phyloP scores from a whole-genome alignment of 139 green algal species.

The Deuterostichococcus epilithicus region DNA sequence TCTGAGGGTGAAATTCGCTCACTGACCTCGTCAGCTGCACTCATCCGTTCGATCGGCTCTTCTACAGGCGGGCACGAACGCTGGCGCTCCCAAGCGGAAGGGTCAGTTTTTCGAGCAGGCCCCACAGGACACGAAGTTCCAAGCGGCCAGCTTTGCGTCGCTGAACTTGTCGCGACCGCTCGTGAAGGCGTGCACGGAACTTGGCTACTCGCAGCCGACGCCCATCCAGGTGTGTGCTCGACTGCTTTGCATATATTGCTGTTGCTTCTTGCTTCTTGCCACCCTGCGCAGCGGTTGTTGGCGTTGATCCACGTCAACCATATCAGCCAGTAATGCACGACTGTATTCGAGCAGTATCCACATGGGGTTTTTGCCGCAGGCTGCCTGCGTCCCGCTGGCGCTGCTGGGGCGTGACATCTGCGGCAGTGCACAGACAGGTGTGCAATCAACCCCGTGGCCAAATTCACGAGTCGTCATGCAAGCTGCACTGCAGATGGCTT shows the following conservation, averaged over 20 bases:
- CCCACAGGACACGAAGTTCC: constrained; percentile 62
- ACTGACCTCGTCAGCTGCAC: neutral
- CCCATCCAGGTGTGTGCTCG: constrained; percentile 81
- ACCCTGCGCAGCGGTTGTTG: too few species aligned
- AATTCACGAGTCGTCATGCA: too few species aligned
- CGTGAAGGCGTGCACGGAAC: constrained; percentile 67
- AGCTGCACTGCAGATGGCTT: too few species aligned
- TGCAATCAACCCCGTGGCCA: too few species aligned
- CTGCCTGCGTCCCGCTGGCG: constrained; percentile 89
- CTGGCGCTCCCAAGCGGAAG: neutral
- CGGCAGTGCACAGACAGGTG: constrained; percentile 85
- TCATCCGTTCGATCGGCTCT: neutral
- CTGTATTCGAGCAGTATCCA: too few species aligned
- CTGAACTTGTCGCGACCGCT: constrained; percentile 89
- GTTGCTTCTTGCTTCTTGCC: too few species aligned
- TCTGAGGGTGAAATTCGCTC: neutral
- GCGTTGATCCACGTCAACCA: too few species aligned
- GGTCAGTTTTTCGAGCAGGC: constrained; percentile 54
- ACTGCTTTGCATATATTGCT: too few species aligned
- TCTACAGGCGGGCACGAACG: too few species aligned
- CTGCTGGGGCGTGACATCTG: constrained; percentile 92
- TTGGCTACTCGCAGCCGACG: constrained; percentile 90
- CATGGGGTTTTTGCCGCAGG: too few species aligned
- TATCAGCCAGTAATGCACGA: too few species aligned
- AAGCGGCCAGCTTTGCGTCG: constrained; percentile 69